Evolutionary conservation across 176 grass and related monocot species (phyloP).

Genomic region (Tillandsia fasciculata): DNA sequence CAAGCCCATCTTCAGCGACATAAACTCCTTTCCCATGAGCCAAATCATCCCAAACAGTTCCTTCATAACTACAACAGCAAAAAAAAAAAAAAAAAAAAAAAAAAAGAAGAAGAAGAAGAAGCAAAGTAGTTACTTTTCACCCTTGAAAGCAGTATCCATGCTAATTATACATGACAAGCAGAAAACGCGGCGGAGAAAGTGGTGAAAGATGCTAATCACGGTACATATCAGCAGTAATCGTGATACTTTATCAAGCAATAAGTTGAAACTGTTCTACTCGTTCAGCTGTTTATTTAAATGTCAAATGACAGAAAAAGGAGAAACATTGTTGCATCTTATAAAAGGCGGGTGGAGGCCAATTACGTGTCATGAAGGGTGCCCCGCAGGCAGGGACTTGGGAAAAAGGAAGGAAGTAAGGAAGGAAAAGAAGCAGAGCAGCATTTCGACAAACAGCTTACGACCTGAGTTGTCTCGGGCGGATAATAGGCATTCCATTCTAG

Average conservation of each 20-base stretch:
- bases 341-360: not conserved
- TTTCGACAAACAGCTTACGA: conserved; percentile 1
- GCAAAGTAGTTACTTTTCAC: not conserved
- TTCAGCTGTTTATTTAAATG: no score
- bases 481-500: not conserved
- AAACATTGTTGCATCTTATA: no score
- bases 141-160: not conserved
- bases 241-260: not conserved
- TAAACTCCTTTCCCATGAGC: conserved; percentile 36
- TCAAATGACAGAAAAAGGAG: no score
- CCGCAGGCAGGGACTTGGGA: not conserved
- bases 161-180: no score
- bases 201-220: no score
- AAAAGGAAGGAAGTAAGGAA: not conserved
- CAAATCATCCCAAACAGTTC: conserved; percentile 34
- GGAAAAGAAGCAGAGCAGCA: not conserved
- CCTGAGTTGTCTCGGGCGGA: not conserved
- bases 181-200: no score
- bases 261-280: not conserved
- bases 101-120: not conserved
- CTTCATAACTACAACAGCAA: conserved; percentile 22
- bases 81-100: not conserved
- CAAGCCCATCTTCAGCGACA: conserved; percentile 24
- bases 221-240: not conserved
- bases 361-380: not conserved